Evolutionary conservation across 139 green algal species (phyloP).

Genomic region (Eudorina sp.): DNA sequence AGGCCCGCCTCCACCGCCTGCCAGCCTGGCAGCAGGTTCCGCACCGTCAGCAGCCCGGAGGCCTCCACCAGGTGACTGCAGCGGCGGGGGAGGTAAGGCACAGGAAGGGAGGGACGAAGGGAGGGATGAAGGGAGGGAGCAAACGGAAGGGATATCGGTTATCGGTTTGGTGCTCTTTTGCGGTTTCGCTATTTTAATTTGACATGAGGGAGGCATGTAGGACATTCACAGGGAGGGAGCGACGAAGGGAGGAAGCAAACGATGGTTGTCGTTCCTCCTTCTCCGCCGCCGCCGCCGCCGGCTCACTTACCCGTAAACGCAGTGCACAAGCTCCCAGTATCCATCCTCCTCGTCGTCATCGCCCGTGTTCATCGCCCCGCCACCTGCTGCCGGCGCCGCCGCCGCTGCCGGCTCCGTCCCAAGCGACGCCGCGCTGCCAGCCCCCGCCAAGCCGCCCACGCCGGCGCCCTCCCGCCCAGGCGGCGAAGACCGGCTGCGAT

Average conservation of each 20-base stretch:
- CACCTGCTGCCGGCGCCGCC: neutral
- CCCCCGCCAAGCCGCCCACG: neutral
- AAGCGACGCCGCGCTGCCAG: neutral
- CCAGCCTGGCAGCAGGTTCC: conserved; percentile 31
- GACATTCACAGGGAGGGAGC: no score
- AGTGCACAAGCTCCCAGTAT: conserved; percentile 45
- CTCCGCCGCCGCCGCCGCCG: no score
- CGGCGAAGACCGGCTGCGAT: neutral
- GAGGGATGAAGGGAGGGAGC: no score
- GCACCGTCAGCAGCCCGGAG: conserved; percentile 26
- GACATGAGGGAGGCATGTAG: no score
- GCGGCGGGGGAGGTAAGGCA: neutral
- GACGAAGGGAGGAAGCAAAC: no score
- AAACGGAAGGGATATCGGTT: no score
- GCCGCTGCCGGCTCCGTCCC: neutral
- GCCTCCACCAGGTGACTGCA: neutral
- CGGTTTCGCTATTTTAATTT: no score
- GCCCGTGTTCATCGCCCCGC: neutral
- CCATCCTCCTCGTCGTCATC: conserved; percentile 25
- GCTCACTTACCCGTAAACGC: conserved; percentile 20
- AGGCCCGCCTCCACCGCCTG: conserved; percentile 25
- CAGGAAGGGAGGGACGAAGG: no score
- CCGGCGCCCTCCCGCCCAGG: neutral
- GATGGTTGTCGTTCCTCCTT: no score
- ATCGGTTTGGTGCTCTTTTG: no score